phyloP scores from a whole-genome alignment of 495 filamentous ascomycete species.

The Talaromyces borbonicus region DNA sequence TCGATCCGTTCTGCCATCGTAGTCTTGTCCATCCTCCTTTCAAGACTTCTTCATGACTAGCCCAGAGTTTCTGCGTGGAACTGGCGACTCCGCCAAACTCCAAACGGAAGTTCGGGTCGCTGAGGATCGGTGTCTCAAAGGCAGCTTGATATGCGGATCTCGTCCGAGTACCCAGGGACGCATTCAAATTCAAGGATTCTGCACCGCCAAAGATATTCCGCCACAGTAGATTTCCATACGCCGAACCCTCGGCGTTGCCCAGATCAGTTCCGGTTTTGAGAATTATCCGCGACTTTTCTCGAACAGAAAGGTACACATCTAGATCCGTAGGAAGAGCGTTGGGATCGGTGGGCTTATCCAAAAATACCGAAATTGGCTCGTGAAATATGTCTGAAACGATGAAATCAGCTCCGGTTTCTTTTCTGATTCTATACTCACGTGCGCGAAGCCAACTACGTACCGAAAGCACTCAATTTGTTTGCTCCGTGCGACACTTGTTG shows the following conservation, averaged over 20 bases:
- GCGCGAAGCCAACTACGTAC: too few relatives aligned
- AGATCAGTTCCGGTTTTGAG: conserved; percentile 89
- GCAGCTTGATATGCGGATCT: conserved; percentile 76
- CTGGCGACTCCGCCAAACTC: conserved; percentile 70
- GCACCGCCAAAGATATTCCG: conserved; percentile 94
- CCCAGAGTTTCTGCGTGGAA: conserved; percentile 77
- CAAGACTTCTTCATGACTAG: conserved; percentile 85
- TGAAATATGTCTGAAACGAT: conserved; percentile 67
- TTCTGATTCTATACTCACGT: too few relatives aligned
- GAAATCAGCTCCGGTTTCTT: neutral
- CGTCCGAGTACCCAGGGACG: conserved; percentile 78
- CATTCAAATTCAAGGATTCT: conserved; percentile 77
- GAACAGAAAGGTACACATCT: conserved; percentile 62
- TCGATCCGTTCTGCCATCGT: conserved; percentile 52
- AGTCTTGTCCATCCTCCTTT: conserved; percentile 70
- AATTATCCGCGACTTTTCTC: conserved; percentile 67
- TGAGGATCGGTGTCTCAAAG: conserved; percentile 69
- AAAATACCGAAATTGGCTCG: conserved; percentile 64
- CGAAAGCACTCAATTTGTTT: conserved; percentile 69
- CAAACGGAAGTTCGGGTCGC: conserved; percentile 68
- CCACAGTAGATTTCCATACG: conserved; percentile 71
- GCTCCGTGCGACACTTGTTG: conserved; percentile 55
- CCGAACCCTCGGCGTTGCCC: conserved; percentile 83
- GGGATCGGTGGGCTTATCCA: conserved; percentile 59
- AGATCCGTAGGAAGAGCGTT: conserved; percentile 59